Base-by-base conservation (phyloP, 495 filamentous ascomycete genomes). In the Xylaria bambusicola region DNA sequence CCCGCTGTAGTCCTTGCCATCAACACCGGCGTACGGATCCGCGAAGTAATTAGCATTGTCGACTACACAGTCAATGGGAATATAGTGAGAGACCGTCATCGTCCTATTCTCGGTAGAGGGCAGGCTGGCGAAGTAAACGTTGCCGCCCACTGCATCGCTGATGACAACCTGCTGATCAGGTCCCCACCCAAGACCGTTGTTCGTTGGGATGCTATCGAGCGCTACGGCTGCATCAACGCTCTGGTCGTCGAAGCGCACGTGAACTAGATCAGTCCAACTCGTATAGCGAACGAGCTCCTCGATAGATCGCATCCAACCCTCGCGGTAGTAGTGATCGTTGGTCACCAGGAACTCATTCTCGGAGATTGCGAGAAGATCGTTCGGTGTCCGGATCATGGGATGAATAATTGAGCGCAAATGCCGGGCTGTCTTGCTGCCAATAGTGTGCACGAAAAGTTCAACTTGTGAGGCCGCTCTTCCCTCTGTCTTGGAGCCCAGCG, bases 11-110 rank as follows among this genome's bases (percentile, higher is more conserved):
- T 85, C 84, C 42, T 80, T 84, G 6, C 77, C 83, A 59, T 84
- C 79, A 35, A 75, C 60, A 13, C 77, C 80, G 12, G 79, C 77
- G 62, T 84, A 84, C 56, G 75, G 74, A 44, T 79, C 75, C 1
- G 62, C 45, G 46, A 78, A 88, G 63, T 81, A 87, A 52, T 66
- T 77, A 0, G 83, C 84, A 56, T 87, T 88, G 66, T 88, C 84
- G 33, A 82, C 73, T 17, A 79, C 58, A 20, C 69, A 72, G 23
- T 77, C 73, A 2, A 85, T 53, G 2, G 66, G 54, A 35, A 84
- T 51, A 1, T 69, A 63, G 3, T 82, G 78, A 4, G 67, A 54
- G 8, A 86, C 49, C 0, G 71, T 68, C 41, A 86, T 64, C 27
- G 71, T 76, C 36, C 49, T 42, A 12, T 72, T 69, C 35, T 58